phyloP scores from a whole-genome alignment of 345 rosid species.

The Carallia pectinifolia region DNA sequence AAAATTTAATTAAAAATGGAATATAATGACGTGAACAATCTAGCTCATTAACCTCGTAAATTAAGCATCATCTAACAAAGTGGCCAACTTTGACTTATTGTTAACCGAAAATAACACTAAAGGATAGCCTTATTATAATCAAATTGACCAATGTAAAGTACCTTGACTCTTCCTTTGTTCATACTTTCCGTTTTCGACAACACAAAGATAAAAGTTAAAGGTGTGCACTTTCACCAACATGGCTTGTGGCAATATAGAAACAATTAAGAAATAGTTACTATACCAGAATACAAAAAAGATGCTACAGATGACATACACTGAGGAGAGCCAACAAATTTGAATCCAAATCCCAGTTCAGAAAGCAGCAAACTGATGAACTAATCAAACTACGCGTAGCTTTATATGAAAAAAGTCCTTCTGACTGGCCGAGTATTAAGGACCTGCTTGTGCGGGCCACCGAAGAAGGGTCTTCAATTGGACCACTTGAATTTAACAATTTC shows the following conservation, averaged over 20 bases:
- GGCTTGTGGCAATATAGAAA: neutral
- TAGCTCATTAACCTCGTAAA: neutral
- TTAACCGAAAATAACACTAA: too few relatives aligned
- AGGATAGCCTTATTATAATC: neutral
- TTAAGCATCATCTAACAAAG: neutral
- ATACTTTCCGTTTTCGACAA: neutral
- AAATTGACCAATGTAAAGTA: neutral
- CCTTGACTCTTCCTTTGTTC: neutral
- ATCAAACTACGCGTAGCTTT: slow-evolving; percentile 70
- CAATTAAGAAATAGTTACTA: neutral
- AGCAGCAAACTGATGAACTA: slow-evolving; percentile 70
- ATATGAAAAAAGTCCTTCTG: slow-evolving; percentile 75
- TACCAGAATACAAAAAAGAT: neutral
- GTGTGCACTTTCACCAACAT: neutral
- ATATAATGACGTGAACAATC: neutral
- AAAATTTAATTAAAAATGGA: neutral
- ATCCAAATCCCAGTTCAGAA: slow-evolving; percentile 68
- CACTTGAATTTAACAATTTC: slow-evolving; percentile 68
- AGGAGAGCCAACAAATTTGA: slow-evolving; percentile 66
- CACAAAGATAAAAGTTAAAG: neutral
- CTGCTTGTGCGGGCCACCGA: slow-evolving; percentile 65
- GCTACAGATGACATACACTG: slow-evolving; percentile 46
- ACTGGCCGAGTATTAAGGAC: slow-evolving; percentile 61
- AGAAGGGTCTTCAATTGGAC: slow-evolving; percentile 91
- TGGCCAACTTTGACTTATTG: too few relatives aligned